phyloP scores from a whole-genome alignment of 192 early-diverging fungal species.

The Gonapodya sp. region DNA sequence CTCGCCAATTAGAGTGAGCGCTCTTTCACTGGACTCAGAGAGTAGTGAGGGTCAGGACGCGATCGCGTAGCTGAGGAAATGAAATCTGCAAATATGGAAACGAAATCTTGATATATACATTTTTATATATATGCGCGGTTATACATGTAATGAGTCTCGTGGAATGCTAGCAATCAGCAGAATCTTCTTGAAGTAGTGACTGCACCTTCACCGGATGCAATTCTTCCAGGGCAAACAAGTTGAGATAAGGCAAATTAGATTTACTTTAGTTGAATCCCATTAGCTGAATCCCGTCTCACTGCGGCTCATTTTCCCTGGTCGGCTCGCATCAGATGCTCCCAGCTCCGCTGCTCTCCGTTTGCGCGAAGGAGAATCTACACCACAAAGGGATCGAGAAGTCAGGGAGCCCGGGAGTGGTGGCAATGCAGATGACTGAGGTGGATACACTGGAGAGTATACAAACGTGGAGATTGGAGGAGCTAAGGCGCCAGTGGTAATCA shows the following conservation, averaged over 20 bases:
- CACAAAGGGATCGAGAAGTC: neutral
- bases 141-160: too few species aligned
- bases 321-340: neutral
- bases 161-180: neutral
- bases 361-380: neutral
- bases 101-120: too few species aligned
- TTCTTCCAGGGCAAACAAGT: too few species aligned
- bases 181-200: too few species aligned
- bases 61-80: too few species aligned
- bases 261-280: neutral
- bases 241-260: too few species aligned
- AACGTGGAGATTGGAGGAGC: too few species aligned
- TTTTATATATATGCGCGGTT: neutral
- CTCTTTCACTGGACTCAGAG: neutral
- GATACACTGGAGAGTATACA: too few species aligned
- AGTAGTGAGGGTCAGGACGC: neutral
- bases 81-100: too few species aligned
- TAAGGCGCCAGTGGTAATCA: too few species aligned
- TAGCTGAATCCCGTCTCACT: neutral
- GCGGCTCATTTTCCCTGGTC: neutral
- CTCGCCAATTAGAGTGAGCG: neutral
- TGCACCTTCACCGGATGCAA: too few species aligned
- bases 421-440: too few species aligned
- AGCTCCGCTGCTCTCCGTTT: neutral
- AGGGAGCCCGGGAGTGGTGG: neutral